Evolutionary conservation across 257 asterid genomes (phyloP).

Genomic region (Mitragyna speciosa): DNA sequence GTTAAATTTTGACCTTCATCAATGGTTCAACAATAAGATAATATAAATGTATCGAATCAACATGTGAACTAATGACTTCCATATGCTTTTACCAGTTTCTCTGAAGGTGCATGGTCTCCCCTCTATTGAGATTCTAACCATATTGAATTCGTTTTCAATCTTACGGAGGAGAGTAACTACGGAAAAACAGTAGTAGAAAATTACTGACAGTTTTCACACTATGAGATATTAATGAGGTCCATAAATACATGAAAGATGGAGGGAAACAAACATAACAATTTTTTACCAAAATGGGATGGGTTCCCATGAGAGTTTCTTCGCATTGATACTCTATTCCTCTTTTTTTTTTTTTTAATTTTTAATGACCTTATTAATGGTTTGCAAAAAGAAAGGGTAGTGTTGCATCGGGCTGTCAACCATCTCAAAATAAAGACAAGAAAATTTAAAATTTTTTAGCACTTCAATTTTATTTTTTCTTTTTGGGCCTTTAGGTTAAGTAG

Average conservation of each 20-base stretch:
- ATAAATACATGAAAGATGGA: background rate
- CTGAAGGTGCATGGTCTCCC: background rate
- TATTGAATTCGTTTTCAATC: background rate
- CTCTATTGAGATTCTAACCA: constrained; percentile 12
- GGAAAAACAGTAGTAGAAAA: background rate
- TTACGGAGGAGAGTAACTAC: background rate
- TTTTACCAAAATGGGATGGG: constrained; percentile 8
- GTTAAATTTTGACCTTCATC: constrained; percentile 4
- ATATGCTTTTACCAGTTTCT: background rate
- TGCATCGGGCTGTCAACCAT: background rate
- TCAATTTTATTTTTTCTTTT: background rate
- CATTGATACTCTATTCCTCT: background rate
- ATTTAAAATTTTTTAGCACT: background rate
- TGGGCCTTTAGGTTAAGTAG: background rate
- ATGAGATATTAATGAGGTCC: constrained; percentile 8
- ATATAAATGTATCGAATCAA: background rate
- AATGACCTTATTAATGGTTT: background rate
- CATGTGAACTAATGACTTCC: background rate
- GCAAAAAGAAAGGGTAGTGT: background rate
- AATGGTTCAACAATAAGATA: constrained; percentile 10
- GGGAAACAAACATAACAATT: background rate
- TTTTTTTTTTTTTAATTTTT: background rate
- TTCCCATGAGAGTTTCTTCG: background rate
- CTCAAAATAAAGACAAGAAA: background rate
- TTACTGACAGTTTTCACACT: constrained; percentile 11